Base-by-base conservation (phyloP, 768 basidiomycete species). In the Serendipita indica region DNA sequence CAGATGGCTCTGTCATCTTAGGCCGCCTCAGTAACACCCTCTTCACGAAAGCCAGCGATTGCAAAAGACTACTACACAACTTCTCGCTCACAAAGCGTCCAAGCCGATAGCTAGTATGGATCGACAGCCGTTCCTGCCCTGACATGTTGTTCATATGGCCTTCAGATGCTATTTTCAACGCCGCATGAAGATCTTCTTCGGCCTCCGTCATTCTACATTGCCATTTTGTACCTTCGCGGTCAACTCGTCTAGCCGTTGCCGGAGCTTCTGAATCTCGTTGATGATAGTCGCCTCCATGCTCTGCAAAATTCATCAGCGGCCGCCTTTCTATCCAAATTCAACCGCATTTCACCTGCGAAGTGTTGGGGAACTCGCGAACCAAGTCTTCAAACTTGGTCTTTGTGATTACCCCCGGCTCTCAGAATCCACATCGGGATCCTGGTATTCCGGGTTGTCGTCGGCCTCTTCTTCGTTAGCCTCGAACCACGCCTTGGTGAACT, bases 401-500 rank as follows among this genome's bases (percentile, higher is more conserved):
- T 65, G 79, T 82, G 64, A 91, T 91, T 62, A 76, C 69, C 64
- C 74, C 75, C 33, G 79, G 76, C 41, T 76, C 76, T 43, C 75
- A 5, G 7, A n/a, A 52, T 81, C 77, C 25, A 84, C 76, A 12
- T 72, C 69, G 2, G 89, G 89, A 65, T 90, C 76, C 60, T 75
- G 74, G 60, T 72, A 69, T 60, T 72, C 70, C 1, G 79, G 77
- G 45, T 71, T 72, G 54, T 85, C 80, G 25, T 74, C 73, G 25
- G 74, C 77, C 63, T 85, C 79, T 63, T 84, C 79, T 13, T 46
- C 60, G 22, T 75, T 69, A 39, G 77, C 74, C 14, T 70, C 67
- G 61, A 89, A 75, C 84, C 89, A 86, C 59, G 74, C 77, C 34
- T 77, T 75, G 67, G 87, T 70, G 84, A 86, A 89, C 6, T 68